These are phyloP conservation scores for Ceratocystis variospora DNA, from an alignment of 2,329 filamentous ascomycete genomes.

Conservation along the genomic window DNA sequence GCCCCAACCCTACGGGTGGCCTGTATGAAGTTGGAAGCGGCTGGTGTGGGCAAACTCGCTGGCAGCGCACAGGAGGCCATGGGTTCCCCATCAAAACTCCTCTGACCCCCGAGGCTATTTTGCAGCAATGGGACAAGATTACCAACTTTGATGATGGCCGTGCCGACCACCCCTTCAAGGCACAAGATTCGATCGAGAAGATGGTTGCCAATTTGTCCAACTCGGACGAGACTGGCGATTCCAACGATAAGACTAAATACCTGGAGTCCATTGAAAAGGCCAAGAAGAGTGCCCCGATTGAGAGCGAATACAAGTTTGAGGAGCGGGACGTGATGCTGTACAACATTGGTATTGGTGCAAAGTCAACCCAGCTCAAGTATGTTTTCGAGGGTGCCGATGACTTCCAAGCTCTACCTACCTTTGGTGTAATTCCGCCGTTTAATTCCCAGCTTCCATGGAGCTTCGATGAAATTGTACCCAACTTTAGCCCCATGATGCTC, in stretches of 20 bases:
- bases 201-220: constrained; percentile 73
- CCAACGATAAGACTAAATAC: constrained; percentile 38
- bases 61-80: constrained; percentile 82
- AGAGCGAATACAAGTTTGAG: constrained; percentile 67
- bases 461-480: constrained; percentile 72
- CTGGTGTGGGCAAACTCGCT: constrained; percentile 83
- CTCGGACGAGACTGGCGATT: constrained; percentile 49
- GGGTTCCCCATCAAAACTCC: constrained; percentile 79
- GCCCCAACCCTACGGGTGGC: constrained; percentile 70
- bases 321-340: constrained; percentile 88
- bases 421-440: constrained; percentile 90
- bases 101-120: constrained; percentile 72
- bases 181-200: constrained; percentile 63
- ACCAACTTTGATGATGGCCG: constrained; percentile 76
- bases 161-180: constrained; percentile 71
- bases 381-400: constrained; percentile 83
- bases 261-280: constrained; percentile 63
- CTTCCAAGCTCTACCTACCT: constrained; percentile 92
- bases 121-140: constrained; percentile 63
- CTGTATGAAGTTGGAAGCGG: constrained; percentile 92
- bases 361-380: constrained; percentile 72
- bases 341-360: constrained; percentile 87
- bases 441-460: constrained; percentile 67
- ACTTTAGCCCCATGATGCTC: constrained; percentile 97
- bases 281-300: constrained; percentile 53